Evolutionary conservation across 495 filamentous ascomycete genomes (phyloP), one percentile per base, ranked within the genome.

Genomic region (Mytilinidion resinicola): DNA sequence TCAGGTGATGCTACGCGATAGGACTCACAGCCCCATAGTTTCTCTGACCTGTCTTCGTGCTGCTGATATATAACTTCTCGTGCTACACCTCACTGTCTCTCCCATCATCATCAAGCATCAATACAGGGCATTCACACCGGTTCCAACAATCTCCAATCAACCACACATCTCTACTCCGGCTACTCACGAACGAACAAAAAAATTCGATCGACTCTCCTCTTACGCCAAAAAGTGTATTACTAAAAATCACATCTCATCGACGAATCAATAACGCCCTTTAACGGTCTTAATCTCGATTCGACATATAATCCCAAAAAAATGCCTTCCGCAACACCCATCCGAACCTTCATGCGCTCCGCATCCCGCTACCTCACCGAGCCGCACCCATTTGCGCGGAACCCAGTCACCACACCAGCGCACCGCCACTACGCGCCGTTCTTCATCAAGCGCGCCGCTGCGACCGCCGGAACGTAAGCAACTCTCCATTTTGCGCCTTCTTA

Each of bases 291-390:
- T 19, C 33, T 49, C 46, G 21, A 25, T 25, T 25, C 46, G 17
- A 20, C 42, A 15, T 11, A 49, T 9, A 53, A 44, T 11, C 14
- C 35, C n/a, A n/a, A 36, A 9, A 55, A 54, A 48, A 64, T 64
- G 61, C 56, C 61, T 30, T 56, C 56, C 20, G 36, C 51, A 55
- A 59, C 61, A 1, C 43, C 55, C 10, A 20, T 25, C 20, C 50
- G 50, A 14, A 33, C 50, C 43, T 51, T 64, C 42, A 25, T 64
- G 30, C 56, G 61, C 56, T 47, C 51, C 36, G 61, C 61, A 7
- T 9, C 56, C 39, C 30, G 36, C 30, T 64, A 64, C 56, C 53
- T 64, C 44, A 55, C 56, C 9, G 61, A 64, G 30, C 56, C 61
- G 11, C 61, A 64, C 36, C 61, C 61, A 35, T 59, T 55, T 39